Conservation (phyloP, 768 basidiomycete genomes). For the Agrocybe praecox region DNA sequence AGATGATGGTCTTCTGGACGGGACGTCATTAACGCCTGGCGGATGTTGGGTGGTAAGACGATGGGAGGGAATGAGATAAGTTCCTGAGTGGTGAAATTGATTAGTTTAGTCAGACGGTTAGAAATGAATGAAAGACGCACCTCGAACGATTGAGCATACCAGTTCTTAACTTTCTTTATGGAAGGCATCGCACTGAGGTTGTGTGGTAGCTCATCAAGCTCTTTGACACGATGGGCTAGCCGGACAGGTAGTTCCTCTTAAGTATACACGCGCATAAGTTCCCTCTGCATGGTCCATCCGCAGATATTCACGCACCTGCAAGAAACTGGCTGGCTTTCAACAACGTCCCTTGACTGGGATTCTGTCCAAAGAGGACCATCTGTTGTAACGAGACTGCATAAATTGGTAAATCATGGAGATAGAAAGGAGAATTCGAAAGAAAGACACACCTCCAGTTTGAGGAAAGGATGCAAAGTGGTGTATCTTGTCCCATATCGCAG, state of each 20-base stretch:
- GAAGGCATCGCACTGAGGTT: conserved; percentile 89
- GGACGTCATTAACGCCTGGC: conserved; percentile 60
- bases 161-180: conserved; percentile 94
- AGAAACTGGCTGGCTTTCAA: conserved; percentile 92
- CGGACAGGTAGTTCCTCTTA: conserved; percentile 93
- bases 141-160: conserved; percentile 99
- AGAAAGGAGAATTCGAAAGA: conserved; percentile 45
- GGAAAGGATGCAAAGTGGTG: conserved; percentile 91
- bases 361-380: conserved; percentile 97
- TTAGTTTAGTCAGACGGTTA: neutral
- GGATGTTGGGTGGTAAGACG: conserved; percentile 66
- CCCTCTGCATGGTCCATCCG: too few relatives aligned
- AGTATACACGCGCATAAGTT: too few relatives aligned
- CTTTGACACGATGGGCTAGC: conserved; percentile 93
- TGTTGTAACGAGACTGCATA: conserved; percentile 87
- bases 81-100: conserved; percentile 57
- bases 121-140: conserved; percentile 43
- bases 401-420: conserved; percentile 38
- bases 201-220: conserved; percentile 93
- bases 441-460: conserved; percentile 83
- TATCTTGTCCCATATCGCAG: conserved; percentile 86
- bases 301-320: conserved; percentile 46
- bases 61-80: conserved; percentile 85
- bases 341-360: conserved; percentile 92
- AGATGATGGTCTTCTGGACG: conserved; percentile 50